These are phyloP conservation scores for Nicotiana tomentosiformis DNA, from an alignment of 257 asterid genomes.

Conservation along the genomic window DNA sequence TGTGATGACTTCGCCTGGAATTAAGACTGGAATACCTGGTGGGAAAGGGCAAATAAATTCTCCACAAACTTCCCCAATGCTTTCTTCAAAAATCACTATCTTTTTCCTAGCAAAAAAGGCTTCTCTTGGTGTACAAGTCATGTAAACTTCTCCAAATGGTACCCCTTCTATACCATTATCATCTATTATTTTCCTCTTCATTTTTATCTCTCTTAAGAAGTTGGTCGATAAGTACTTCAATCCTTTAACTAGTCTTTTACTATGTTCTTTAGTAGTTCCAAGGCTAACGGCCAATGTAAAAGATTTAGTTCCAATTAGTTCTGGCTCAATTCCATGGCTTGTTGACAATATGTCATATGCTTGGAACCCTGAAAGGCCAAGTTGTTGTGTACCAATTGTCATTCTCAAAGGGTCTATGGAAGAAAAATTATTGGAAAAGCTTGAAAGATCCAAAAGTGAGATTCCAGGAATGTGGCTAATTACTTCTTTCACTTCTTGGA, in stretches of 20 bases:
- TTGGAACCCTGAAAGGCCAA: conserved; percentile 59
- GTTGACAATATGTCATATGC: conserved; percentile 51
- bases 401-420: conserved; percentile 60
- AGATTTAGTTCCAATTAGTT: conserved; percentile 67
- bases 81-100: conserved; percentile 35
- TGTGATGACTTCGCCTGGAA: conserved; percentile 59
- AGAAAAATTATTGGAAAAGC: conserved; percentile 31
- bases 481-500: conserved; percentile 36
- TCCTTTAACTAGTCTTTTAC: conserved; percentile 47
- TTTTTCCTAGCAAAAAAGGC: conserved; percentile 63
- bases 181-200: background rate
- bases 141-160: conserved; percentile 21
- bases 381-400: conserved; percentile 41
- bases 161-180: background rate
- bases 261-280: conserved; percentile 66
- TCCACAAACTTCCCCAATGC: conserved; percentile 60
- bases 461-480: conserved; percentile 36
- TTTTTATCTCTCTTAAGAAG: background rate
- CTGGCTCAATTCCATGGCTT: conserved; percentile 48
- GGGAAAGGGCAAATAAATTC: conserved; percentile 57
- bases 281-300: conserved; percentile 57
- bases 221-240: conserved; percentile 42
- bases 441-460: conserved; percentile 29
- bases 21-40: conserved; percentile 48
- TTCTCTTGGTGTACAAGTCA: conserved; percentile 64